These are phyloP conservation scores for Maudiozyma saulgeensis DNA, from an alignment of 805 yeast genomes.

Conservation along the genomic window DNA sequence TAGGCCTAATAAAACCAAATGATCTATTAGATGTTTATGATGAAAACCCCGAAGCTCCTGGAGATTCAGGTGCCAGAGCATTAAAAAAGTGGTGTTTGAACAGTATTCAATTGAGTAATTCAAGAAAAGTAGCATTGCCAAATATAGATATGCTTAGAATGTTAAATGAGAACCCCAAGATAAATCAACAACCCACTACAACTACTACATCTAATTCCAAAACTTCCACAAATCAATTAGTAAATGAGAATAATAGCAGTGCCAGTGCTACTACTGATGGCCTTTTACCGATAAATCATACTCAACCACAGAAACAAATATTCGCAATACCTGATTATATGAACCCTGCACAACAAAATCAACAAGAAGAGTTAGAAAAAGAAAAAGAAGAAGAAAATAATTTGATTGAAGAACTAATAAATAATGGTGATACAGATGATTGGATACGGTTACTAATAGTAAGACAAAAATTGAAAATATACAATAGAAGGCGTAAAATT, in stretches of 20 bases:
- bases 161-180: not conserved
- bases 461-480: constrained; percentile 21
- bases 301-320: not conserved
- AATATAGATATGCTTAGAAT: constrained; percentile 7
- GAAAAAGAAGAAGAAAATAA: constrained; percentile 15
- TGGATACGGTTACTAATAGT: constrained; percentile 29
- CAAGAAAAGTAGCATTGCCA: constrained; percentile 32
- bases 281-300: constrained; percentile 1
- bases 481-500: constrained; percentile 9
- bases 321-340: constrained; percentile 24
- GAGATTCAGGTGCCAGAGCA: constrained; percentile 39
- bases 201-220: not conserved
- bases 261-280: not conserved
- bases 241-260: not conserved
- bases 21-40: constrained; percentile 45
- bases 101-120: constrained; percentile 35
- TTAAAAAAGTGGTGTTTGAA: constrained; percentile 50
- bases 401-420: constrained; percentile 22
- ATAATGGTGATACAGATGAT: constrained; percentile 29
- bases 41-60: constrained; percentile 35
- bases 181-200: not conserved
- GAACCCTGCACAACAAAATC: constrained; percentile 17
- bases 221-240: not conserved
- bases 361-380: constrained; percentile 11
- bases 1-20: constrained; percentile 54